Conservation (phyloP, 2,329 filamentous ascomycete genomes). For the Penicillium griseofulvum region DNA sequence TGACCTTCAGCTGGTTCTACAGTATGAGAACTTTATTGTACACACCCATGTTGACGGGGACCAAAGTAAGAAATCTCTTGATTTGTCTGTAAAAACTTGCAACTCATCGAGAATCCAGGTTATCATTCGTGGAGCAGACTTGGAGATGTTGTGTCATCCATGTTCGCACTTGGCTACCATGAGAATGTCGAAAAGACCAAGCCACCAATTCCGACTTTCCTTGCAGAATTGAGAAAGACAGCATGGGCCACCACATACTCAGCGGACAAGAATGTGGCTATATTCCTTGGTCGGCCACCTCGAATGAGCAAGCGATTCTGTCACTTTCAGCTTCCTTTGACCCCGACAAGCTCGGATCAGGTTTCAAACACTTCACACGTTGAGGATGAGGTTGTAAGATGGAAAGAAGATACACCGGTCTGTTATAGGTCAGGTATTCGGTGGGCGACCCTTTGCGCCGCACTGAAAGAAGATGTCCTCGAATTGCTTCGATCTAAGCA, state of each 20-base stretch:
- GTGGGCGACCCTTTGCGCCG: constrained; percentile 28
- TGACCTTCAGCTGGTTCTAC: constrained; percentile 46
- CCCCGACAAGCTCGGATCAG: background rate
- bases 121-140: constrained; percentile 48
- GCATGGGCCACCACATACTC: constrained; percentile 46
- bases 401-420: constrained; percentile 2
- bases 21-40: constrained; percentile 49
- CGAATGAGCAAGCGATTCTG: constrained; percentile 45
- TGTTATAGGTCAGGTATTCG: constrained; percentile 26
- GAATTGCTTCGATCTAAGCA: constrained; percentile 25
- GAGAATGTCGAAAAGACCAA: constrained; percentile 36
- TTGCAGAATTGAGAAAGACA: constrained; percentile 39
- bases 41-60: constrained; percentile 47
- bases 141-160: constrained; percentile 47
- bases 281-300: constrained; percentile 50
- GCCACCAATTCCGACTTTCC: constrained; percentile 32
- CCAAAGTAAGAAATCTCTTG: constrained; percentile 38
- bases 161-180: constrained; percentile 49
- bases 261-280: constrained; percentile 48
- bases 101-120: constrained; percentile 27
- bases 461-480: constrained; percentile 28
- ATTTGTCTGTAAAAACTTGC: background rate
- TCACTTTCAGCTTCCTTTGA: constrained; percentile 33
- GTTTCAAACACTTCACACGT: constrained; percentile 11
- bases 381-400: background rate